phyloP scores from a whole-genome alignment of 768 basidiomycete genomes.

The Naganishia friedmannii region DNA sequence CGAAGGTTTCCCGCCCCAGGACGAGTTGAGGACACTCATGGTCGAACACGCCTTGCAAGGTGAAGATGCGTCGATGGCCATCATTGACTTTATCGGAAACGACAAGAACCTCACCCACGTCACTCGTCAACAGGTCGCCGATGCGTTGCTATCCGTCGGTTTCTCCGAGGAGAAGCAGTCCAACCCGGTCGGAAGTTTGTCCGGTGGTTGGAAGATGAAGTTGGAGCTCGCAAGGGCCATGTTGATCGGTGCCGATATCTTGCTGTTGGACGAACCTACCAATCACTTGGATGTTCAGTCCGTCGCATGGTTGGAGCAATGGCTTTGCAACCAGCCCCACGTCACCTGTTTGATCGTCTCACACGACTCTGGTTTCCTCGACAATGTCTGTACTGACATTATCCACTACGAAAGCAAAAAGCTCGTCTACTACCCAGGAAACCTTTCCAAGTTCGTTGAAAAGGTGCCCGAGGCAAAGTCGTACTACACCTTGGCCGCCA shows the following conservation, averaged over 20 bases:
- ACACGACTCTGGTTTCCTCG: slow-evolving; percentile 95
- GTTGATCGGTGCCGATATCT: slow-evolving; percentile 75
- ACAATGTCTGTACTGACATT: slow-evolving; percentile 92
- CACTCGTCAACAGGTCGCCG: slow-evolving; percentile 68
- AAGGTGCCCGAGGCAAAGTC: slow-evolving; percentile 89
- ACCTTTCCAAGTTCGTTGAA: slow-evolving; percentile 83
- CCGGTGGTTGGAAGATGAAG: slow-evolving; percentile 99
- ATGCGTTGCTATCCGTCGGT: slow-evolving; percentile 80
- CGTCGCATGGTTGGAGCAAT: slow-evolving; percentile 87
- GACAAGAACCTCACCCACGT: slow-evolving; percentile 65
- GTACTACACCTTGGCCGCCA: slow-evolving; percentile 92
- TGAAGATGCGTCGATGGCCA: slow-evolving; percentile 75
- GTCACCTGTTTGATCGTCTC: slow-evolving; percentile 90
- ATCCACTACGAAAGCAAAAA: slow-evolving; percentile 96
- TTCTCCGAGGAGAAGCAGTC: slow-evolving; percentile 82
- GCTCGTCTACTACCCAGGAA: slow-evolving; percentile 91
- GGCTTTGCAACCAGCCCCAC: slow-evolving; percentile 73
- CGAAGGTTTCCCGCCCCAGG: slow-evolving; percentile 90
- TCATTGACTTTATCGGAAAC: slow-evolving; percentile 84
- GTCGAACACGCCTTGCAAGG: slow-evolving; percentile 96
- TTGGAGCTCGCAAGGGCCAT: slow-evolving; percentile 92
- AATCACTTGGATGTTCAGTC: slow-evolving; percentile 77
- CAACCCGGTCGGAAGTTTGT: slow-evolving; percentile 81
- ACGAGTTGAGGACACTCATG: slow-evolving; percentile 85
- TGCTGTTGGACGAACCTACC: slow-evolving; percentile 73